A percentile compares a stretch with the other conserved stretches of the same genome.
Evolutionary conservation across 345 rosid species (phyloP).

Genomic region (Gossypium raimondii): DNA sequence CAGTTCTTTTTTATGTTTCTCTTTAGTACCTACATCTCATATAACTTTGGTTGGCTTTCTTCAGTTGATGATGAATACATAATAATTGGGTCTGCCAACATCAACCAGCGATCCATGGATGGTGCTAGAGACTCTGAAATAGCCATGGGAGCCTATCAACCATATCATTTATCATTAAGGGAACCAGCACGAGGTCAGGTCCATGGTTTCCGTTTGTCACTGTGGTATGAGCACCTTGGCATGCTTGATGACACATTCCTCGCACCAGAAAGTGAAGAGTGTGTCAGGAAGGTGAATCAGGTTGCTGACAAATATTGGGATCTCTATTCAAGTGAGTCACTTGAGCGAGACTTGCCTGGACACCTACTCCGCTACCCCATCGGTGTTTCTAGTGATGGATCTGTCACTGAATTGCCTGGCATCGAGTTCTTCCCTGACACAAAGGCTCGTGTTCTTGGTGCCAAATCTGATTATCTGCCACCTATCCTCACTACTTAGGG

Average conservation of each 20-base stretch:
- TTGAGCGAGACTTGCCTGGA: constrained; percentile 79
- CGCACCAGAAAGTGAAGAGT: constrained; percentile 60
- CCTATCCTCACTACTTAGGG: constrained; percentile 83
- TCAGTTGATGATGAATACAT: constrained; percentile 99
- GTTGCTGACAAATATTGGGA: constrained; percentile 91
- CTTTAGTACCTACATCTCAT: neutral
- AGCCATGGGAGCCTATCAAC: constrained; percentile 97
- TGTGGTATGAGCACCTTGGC: constrained; percentile 98
- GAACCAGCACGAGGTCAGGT: constrained; percentile 89
- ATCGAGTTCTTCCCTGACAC: constrained; percentile 80
- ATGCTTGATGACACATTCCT: constrained; percentile 84
- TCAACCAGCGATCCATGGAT: constrained; percentile 98
- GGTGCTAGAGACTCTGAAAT: constrained; percentile 98
- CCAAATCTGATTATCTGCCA: constrained; percentile 88
- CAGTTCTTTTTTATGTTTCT: neutral
- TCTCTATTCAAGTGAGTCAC: constrained; percentile 70
- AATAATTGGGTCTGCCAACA: constrained; percentile 92
- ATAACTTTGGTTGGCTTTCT: neutral
- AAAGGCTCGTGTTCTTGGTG: constrained; percentile 80
- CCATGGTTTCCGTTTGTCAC: constrained; percentile 91
- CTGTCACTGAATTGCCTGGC: constrained; percentile 68
- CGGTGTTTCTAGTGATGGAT: constrained; percentile 57
- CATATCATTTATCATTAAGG: constrained; percentile 65
- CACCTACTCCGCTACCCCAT: constrained; percentile 93
- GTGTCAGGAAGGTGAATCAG: constrained; percentile 66